Evolutionary conservation across 1,139 yeast species (phyloP).

Genomic region (Kodamaea plutei): DNA sequence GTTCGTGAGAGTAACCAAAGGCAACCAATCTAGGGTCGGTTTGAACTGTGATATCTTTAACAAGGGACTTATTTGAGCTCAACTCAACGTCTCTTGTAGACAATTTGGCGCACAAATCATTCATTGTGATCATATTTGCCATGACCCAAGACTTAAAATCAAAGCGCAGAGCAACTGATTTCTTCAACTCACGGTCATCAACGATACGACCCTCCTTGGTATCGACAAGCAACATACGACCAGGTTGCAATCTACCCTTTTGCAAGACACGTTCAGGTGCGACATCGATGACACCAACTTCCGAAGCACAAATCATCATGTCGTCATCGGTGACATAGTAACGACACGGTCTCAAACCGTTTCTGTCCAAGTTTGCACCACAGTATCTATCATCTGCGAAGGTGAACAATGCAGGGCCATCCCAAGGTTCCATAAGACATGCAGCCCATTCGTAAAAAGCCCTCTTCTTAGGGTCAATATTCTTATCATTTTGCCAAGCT

Average conservation of each 20-base stretch:
- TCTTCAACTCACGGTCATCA: conserved; percentile 85
- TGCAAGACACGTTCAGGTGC: conserved; percentile 78
- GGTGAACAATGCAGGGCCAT: conserved; percentile 96
- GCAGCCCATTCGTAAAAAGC: conserved; percentile 99
- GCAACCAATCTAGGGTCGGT: conserved; percentile 81
- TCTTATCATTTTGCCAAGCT: conserved; percentile 89
- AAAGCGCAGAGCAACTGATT: conserved; percentile 73
- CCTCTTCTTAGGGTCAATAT: conserved; percentile 84
- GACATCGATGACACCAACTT: conserved; percentile 93
- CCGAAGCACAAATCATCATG: conserved; percentile 95
- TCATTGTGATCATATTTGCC: conserved; percentile 79
- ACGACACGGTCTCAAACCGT: conserved; percentile 97
- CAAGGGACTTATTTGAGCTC: conserved; percentile 14
- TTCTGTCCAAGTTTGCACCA: conserved; percentile 97
- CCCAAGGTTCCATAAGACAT: conserved; percentile 99
- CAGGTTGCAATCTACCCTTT: conserved; percentile 95
- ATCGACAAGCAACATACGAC: conserved; percentile 93
- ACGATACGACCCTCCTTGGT: conserved; percentile 90
- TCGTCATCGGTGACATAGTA: conserved; percentile 93
- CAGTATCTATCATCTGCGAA: conserved; percentile 97
- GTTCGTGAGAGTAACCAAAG: conserved; percentile 91
- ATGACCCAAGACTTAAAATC: conserved; percentile 94
- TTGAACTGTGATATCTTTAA: conserved; percentile 48
- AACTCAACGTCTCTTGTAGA: conserved; percentile 42
- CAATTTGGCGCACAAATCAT: conserved; percentile 64